Evolutionary conservation across 345 rosid genomes (phyloP).

Genomic region (Dipteronia sinensis): DNA sequence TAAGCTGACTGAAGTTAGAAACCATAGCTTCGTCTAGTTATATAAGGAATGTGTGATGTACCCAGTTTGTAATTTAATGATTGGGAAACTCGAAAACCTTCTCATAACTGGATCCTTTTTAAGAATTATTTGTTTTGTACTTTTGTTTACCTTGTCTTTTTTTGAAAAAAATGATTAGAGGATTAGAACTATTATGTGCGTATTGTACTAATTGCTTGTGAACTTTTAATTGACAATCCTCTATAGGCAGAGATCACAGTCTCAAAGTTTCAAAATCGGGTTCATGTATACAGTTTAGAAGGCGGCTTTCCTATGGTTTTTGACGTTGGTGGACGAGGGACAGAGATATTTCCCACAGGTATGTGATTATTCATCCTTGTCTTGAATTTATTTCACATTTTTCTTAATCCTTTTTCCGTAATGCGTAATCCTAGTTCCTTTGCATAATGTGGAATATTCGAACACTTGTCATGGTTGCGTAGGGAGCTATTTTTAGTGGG

Average conservation of each 20-base stretch:
- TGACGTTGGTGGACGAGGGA: constrained; percentile 87
- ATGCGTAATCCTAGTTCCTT: background rate
- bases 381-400: background rate
- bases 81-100: background rate
- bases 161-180: background rate
- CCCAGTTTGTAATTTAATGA: background rate
- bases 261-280: constrained; percentile 84
- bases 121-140: background rate
- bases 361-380: constrained; percentile 4
- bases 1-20: background rate
- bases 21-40: background rate
- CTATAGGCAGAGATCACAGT: constrained; percentile 79
- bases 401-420: background rate
- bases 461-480: background rate
- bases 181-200: background rate
- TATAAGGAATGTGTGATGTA: background rate
- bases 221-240: background rate
- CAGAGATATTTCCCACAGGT: constrained; percentile 91
- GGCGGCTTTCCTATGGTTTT: constrained; percentile 86
- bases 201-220: background rate
- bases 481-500: background rate
- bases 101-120: background rate
- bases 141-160: background rate
- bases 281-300: constrained; percentile 69
- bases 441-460: background rate